These are phyloP conservation scores for Myxozyma mucilagina DNA, from an alignment of 805 yeast species.

Conservation along the genomic window DNA sequence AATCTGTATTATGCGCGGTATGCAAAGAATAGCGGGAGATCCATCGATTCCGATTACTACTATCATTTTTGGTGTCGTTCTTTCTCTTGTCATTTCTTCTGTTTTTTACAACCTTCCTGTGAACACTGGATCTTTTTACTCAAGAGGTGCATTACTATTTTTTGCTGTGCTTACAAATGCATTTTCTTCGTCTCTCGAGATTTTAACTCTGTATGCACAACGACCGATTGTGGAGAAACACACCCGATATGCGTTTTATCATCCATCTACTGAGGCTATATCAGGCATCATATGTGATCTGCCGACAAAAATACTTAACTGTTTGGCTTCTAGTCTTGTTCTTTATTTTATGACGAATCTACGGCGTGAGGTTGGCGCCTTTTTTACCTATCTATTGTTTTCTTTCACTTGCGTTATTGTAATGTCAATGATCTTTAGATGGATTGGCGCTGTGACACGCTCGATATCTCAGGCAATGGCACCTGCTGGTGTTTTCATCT, in stretches of 20 bases:
- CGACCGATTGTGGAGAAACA: conserved; percentile 68
- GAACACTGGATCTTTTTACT: conserved; percentile 56
- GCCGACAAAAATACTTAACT: conserved; percentile 57
- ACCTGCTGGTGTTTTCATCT: conserved; percentile 55
- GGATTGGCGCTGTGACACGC: conserved; percentile 53
- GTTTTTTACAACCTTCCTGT: conserved; percentile 56
- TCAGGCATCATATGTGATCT: conserved; percentile 61
- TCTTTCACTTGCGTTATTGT: conserved; percentile 48
- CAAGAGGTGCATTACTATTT: conserved; percentile 64
- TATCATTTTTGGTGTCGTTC: conserved; percentile 52
- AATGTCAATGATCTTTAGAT: conserved; percentile 55
- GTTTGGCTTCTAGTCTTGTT: conserved; percentile 50
- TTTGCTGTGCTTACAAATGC: conserved; percentile 47
- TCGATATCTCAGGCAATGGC: conserved; percentile 60
- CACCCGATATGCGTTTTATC: conserved; percentile 67
- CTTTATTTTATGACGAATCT: conserved; percentile 60
- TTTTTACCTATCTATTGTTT: conserved; percentile 54
- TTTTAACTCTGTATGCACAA: conserved; percentile 47
- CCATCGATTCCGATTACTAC: conserved; percentile 51
- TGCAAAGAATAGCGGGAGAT: conserved; percentile 59
- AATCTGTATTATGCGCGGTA: conserved; percentile 33
- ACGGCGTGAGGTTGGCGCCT: conserved; percentile 52
- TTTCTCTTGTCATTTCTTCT: conserved; percentile 65
- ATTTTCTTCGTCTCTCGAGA: conserved; percentile 49
- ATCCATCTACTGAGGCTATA: conserved; percentile 72